Evolutionary conservation across 169 alveolate genomes (phyloP).

Genomic region (Babesia microti): DNA sequence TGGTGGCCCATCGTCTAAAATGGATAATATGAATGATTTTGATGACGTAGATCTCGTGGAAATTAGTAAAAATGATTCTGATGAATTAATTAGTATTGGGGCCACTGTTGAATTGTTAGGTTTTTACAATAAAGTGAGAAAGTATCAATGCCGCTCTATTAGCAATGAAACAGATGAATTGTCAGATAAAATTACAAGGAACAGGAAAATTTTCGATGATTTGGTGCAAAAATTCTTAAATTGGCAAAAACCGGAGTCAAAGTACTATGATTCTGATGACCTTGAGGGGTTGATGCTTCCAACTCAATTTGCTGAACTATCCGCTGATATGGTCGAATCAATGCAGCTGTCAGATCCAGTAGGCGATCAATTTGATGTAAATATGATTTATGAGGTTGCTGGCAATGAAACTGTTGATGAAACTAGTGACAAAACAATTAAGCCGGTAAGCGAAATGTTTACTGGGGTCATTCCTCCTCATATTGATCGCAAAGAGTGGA

Average conservation of each 20-base stretch:
- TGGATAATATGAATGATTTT: background rate
- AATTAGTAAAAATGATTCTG: slow-evolving; percentile 4
- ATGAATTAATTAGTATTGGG: slow-evolving; percentile 1
- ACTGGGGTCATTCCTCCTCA: slow-evolving; percentile 69
- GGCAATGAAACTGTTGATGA: slow-evolving; percentile 1
- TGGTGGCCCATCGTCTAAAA: background rate
- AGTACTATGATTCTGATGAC: too few species aligned
- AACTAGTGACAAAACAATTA: slow-evolving; percentile 1
- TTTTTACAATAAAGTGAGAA: background rate
- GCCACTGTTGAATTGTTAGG: background rate
- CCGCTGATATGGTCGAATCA: too few species aligned
- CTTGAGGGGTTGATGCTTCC: too few species aligned
- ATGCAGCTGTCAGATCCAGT: too few species aligned
- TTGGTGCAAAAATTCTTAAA: too few species aligned
- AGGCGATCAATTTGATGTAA: too few species aligned
- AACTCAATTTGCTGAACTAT: too few species aligned
- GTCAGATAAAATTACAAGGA: too few species aligned
- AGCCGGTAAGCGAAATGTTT: slow-evolving; percentile 20
- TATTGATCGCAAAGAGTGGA: slow-evolving; percentile 69
- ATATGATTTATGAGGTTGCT: background rate
- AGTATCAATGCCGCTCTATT: too few species aligned
- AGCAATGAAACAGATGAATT: too few species aligned
- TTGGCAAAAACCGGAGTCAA: too few species aligned
- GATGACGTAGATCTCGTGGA: background rate
- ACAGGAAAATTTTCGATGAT: too few species aligned